phyloP scores from a whole-genome alignment of 192 early-diverging fungal species.

The Rhizophagus sp. region DNA sequence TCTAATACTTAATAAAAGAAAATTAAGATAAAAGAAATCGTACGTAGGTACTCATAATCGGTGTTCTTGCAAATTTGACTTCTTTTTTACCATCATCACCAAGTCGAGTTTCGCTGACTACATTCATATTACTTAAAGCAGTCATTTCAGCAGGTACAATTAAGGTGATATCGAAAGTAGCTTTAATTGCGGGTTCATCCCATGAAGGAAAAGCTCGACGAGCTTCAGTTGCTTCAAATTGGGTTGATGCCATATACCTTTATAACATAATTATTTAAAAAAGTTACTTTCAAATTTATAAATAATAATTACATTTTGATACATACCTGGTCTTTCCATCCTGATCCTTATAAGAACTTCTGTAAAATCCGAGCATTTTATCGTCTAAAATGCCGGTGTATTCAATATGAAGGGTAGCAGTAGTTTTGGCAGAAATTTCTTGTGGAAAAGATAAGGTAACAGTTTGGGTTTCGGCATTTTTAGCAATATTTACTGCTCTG shows the following conservation, averaged over 20 bases:
- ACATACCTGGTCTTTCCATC: constrained; percentile 25
- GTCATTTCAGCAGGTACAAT: constrained; percentile 72
- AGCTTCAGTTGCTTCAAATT: constrained; percentile 93
- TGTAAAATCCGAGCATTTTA: constrained; percentile 95
- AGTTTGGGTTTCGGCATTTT: constrained; percentile 47
- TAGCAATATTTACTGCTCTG: constrained; percentile 45
- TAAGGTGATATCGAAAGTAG: constrained; percentile 90
- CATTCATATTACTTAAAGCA: constrained; percentile 94
- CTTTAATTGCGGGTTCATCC: constrained; percentile 96
- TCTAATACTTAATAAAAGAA: not conserved
- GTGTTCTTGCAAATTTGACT: constrained; percentile 87
- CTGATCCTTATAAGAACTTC: constrained; percentile 61
- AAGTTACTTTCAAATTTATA: not conserved
- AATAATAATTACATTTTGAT: not conserved
- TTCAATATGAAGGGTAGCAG: constrained; percentile 54
- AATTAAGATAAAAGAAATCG: constrained; percentile 24
- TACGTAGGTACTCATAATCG: constrained; percentile 93
- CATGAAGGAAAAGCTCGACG: constrained; percentile 94
- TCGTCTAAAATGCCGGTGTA: constrained; percentile 77
- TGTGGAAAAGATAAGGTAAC: constrained; percentile 64
- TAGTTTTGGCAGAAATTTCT: constrained; percentile 48
- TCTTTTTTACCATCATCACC: constrained; percentile 69
- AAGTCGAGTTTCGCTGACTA: constrained; percentile 62
- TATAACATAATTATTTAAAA: not conserved
- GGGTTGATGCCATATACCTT: constrained; percentile 86